Evolutionary conservation across 257 asterid species (phyloP).

Genomic region (Fraxinus americana): DNA sequence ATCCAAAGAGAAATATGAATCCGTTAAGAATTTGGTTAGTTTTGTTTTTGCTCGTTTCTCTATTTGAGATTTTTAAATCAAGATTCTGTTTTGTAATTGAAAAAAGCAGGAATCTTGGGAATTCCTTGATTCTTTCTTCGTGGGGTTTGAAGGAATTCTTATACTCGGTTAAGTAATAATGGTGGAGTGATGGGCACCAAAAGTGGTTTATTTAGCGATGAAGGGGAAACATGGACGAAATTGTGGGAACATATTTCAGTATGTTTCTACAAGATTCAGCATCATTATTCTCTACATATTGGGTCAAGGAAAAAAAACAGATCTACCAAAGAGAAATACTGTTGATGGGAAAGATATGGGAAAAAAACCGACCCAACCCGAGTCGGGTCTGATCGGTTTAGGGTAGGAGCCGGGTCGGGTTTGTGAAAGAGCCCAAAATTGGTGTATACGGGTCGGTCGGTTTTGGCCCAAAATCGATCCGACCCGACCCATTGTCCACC

Average conservation of each 20-base stretch:
- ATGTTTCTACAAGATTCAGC: conserved; percentile 52
- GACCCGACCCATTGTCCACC: too few relatives aligned
- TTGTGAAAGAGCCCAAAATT: too few relatives aligned
- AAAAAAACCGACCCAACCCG: too few relatives aligned
- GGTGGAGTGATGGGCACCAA: conserved; percentile 71
- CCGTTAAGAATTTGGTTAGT: conserved; percentile 21
- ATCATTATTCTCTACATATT: conserved; percentile 53
- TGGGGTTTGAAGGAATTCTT: conserved; percentile 30
- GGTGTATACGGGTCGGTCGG: too few relatives aligned
- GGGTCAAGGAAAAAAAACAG: conserved; percentile 39
- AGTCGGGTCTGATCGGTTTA: too few relatives aligned
- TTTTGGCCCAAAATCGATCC: too few relatives aligned
- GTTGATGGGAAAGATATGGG: too few relatives aligned
- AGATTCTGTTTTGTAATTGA: conserved; percentile 17
- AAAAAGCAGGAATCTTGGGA: conserved; percentile 40
- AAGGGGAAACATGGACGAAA: conserved; percentile 60
- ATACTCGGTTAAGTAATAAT: conserved; percentile 63
- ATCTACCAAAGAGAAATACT: too few relatives aligned
- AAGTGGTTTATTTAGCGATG: conserved; percentile 52
- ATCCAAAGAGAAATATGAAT: too few relatives aligned
- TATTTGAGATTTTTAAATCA: conserved; percentile 38
- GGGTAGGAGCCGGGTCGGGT: too few relatives aligned
- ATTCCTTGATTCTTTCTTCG: conserved; percentile 29
- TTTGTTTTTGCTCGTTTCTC: conserved; percentile 44
- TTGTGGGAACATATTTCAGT: conserved; percentile 60